These are phyloP conservation scores for Chaetomium sp. DNA, from an alignment of 2,329 filamentous ascomycete species.

Conservation along the genomic window DNA sequence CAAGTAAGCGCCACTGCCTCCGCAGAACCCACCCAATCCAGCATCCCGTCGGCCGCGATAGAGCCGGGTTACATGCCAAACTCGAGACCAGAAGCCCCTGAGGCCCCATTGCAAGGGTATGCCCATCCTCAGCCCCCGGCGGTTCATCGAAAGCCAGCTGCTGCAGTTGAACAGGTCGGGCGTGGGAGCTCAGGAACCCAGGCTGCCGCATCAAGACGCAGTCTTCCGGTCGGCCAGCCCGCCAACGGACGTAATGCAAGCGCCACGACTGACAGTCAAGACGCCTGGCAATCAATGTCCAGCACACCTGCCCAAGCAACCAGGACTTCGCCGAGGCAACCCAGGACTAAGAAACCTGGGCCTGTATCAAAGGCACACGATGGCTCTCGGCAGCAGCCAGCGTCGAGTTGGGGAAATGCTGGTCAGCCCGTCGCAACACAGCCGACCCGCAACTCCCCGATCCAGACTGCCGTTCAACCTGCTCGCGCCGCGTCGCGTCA, in stretches of 20 bases:
- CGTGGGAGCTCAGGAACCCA: constrained; percentile 7
- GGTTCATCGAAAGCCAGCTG: constrained; percentile 1
- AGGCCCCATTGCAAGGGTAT: constrained; percentile 22
- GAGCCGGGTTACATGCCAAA: constrained; percentile 28
- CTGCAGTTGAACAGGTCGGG: constrained; percentile 17
- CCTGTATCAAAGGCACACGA: constrained; percentile 27
- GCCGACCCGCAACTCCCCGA: constrained; percentile 35
- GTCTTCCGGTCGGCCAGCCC: constrained; percentile 24
- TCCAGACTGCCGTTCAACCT: constrained; percentile 38
- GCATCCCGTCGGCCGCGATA: constrained; percentile 15
- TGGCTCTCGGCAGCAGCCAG: constrained; percentile 28
- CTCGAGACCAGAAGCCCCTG: constrained; percentile 17
- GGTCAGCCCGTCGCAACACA: constrained; percentile 33
- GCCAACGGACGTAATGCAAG: constrained; percentile 16
- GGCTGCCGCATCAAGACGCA: constrained; percentile 25
- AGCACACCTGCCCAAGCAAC: constrained; percentile 11
- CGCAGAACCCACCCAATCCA: constrained; percentile 20
- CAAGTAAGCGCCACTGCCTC: constrained; percentile 2
- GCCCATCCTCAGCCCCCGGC: constrained; percentile 25
- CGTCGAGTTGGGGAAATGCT: constrained; percentile 29
- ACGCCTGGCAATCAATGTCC: constrained; percentile 27
- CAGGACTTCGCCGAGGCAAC: constrained; percentile 27
- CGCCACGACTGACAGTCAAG: constrained; percentile 11
- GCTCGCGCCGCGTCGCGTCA: constrained; percentile 42
- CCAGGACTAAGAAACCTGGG: constrained; percentile 25